These are phyloP conservation scores for Hanseniaspora thailandica DNA, from an alignment of 805 yeast species.

Conservation along the genomic window DNA sequence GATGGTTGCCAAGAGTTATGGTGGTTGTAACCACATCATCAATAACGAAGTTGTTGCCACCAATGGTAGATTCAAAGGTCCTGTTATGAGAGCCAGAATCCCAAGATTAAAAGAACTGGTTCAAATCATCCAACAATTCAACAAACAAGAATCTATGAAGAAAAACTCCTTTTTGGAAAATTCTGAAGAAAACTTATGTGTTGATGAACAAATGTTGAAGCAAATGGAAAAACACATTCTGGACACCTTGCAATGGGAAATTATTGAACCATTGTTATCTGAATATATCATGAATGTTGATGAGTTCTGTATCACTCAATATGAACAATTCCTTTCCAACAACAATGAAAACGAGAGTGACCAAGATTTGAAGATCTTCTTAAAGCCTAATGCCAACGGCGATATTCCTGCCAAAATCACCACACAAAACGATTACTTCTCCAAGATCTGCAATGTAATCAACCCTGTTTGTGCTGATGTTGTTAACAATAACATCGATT, in stretches of 20 bases:
- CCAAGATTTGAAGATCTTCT: conserved; percentile 10
- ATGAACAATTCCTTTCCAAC: conserved; percentile 27
- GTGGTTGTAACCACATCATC: conserved; percentile 59
- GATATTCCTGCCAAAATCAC: conserved; percentile 5
- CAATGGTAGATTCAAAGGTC: conserved; percentile 54
- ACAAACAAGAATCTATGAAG: conserved; percentile 38
- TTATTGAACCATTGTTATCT: conserved; percentile 50
- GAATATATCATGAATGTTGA: conserved; percentile 37
- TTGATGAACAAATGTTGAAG: conserved; percentile 47
- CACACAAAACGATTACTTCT: conserved; percentile 10
- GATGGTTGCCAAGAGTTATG: conserved; percentile 79
- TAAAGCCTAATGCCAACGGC: conserved; percentile 4
- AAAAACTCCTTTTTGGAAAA: conserved; percentile 35
- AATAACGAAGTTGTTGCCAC: conserved; percentile 38
- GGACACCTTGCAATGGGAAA: conserved; percentile 59
- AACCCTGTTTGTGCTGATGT: conserved; percentile 6
- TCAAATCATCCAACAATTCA: conserved; percentile 22
- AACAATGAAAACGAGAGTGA: conserved; percentile 8
- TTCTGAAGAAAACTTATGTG: conserved; percentile 19
- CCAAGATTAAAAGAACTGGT: conserved; percentile 65
- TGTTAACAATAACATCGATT: background rate
- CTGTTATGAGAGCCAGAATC: conserved; percentile 61
- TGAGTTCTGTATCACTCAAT: conserved; percentile 35
- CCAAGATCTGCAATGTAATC: conserved; percentile 10
- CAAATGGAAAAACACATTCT: conserved; percentile 73